Evolutionary conservation across 2,329 filamentous ascomycete genomes (phyloP).

Genomic region (Penicillium sp.): DNA sequence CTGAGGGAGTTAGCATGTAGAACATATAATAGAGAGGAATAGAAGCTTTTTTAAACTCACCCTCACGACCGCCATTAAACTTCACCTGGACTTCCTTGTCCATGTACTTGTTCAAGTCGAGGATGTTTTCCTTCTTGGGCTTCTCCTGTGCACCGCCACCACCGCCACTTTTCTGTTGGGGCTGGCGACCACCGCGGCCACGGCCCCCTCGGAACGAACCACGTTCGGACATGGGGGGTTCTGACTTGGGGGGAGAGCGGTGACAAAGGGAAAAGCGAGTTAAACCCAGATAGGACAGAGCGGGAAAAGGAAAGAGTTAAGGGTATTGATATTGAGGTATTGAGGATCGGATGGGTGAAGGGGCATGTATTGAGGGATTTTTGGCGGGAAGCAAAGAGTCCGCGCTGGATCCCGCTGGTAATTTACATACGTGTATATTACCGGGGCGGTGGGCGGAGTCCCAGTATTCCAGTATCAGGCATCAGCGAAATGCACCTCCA

Average conservation of each 20-base stretch:
- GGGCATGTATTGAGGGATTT: conserved; percentile 25
- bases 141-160: conserved; percentile 58
- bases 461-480: conserved; percentile 4
- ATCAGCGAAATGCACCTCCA: conserved; percentile 12
- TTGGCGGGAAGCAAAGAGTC: conserved; percentile 5
- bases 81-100: conserved; percentile 94
- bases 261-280: conserved; percentile 47
- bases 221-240: conserved; percentile 38
- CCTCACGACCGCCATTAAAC: conserved; percentile 71
- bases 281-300: conserved; percentile 5
- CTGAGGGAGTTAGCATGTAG: conserved; percentile 44
- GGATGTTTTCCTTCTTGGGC: conserved; percentile 97
- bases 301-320: conserved; percentile 2
- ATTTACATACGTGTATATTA: not conserved
- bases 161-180: conserved; percentile 46
- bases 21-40: not conserved
- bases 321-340: no score
- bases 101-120: conserved; percentile 93
- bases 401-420: conserved; percentile 9
- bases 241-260: conserved; percentile 48
- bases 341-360: not conserved
- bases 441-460: not conserved
- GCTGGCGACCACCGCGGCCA: conserved; percentile 18
- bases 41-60: not conserved
- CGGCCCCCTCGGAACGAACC: conserved; percentile 21